Base-by-base conservation (phyloP, 2,329 filamentous ascomycete species). In the Penicillium palitans region DNA sequence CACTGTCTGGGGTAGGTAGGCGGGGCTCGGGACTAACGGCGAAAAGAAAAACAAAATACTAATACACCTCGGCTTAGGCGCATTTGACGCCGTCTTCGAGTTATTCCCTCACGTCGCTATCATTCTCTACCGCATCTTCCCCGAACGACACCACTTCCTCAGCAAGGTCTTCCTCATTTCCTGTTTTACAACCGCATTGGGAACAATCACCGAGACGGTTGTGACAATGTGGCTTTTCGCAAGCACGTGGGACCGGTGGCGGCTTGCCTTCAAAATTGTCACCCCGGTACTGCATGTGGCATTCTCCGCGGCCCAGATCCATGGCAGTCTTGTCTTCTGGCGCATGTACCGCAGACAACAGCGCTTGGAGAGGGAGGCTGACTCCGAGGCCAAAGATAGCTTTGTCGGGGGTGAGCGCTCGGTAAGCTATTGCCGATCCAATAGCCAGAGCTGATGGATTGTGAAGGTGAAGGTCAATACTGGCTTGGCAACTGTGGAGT, bases 81-180 rank as follows among this genome's bases (percentile, higher is more conserved):
- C 76, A 15, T 81, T 81, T 59, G 78, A 80, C 56, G 75, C 79
- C 12, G 61, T 80, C 12, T 78, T 76, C 21, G 79, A 81, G 62
- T 76, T 80, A 59, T 76, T 79, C 61, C 78, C 78, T 0, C 79
- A 80, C 29, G 57, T 79, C 17, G 74, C 78, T 19, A 79, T 81
- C 52, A 76, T 80, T 37, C 68, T 80, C 4, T 80, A 80, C 62
- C 76, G 79, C 7, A 59, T 78, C 1, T 74, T 74, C 56, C 74
- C 76, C 3, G 61, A 64, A 1, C 67, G 70, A 2, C 78, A 80
- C 63, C 54, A 54, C 0, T 76, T 79, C 55, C 74, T 80, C 27
- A 64, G 62, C 24, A 72, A 70, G 8, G 64, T 80, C 24, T 79
- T 80, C 57, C 62, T 70, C 19, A 46, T 71, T 0, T 72, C 75